Evolutionary conservation across 2,329 filamentous ascomycete species (phyloP), one percentile per base, ranked within the genome.

Genomic region (Aureobasidium sp.): DNA sequence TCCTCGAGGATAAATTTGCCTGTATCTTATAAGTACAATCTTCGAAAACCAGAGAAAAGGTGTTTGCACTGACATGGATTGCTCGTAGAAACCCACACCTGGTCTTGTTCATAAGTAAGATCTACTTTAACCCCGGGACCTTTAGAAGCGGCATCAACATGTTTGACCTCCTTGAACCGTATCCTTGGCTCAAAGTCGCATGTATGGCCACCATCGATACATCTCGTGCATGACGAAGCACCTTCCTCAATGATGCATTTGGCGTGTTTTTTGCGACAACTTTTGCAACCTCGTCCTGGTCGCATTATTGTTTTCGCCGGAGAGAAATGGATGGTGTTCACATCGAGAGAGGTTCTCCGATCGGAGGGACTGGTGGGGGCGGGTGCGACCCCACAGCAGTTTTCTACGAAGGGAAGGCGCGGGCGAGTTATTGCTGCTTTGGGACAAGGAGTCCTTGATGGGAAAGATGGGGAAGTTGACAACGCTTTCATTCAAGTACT

Each of bases 131-230:
- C 34, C 4, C 52, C 35, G 7, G 24, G 27, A 6, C 54, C 57
- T 14, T 41, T 24, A 8, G 21, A 19, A 7, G 35, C 21, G 27
- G 55, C 42, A 49, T 61, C 59, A 38, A 61, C 57, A 40, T 57
- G 39, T 10, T 48, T 34, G n/a, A 61, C 59, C 27, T 55, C 52
- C 37, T 54, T 57, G 44, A 61, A 62, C 10, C 58, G 56, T 42
- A 55, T 59, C 37, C 57, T 59, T 4, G 60, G 58, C 12, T 55
- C 56, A 30, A 61, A 62, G 10, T 55, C 45, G 38, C 60, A 62
- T 8, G 48, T 45, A 4, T 57, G 49, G 27, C 55, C 53, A 19
- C 48, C 47, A 34, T 62, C 58, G 11, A 58, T 38, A 40, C 60
- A 62, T 22, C 59, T 44, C 17, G 54, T 56, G 47, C 60, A 62